These are phyloP conservation scores for Phanerochaete sordida DNA, from an alignment of 768 basidiomycete species.

Conservation along the genomic window DNA sequence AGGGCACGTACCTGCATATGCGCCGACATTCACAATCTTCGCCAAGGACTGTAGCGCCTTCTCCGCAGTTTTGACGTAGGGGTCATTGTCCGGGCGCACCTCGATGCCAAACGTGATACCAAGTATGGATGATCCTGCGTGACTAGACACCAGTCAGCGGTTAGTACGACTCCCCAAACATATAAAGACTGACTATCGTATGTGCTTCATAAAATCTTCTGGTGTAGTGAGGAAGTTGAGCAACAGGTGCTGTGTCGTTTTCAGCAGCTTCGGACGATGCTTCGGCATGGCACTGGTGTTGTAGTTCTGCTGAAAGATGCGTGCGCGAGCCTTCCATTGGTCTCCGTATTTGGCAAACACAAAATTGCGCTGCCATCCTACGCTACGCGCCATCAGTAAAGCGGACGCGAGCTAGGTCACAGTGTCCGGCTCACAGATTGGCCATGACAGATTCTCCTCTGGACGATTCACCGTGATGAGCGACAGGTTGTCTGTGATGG, in stretches of 20 bases:
- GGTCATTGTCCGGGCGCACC: not conserved
- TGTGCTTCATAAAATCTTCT: not conserved
- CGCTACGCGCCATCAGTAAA: not conserved
- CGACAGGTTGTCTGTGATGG: not conserved
- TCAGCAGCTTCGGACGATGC: not conserved
- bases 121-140: slow-evolving; percentile 2
- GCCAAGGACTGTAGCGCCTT: not conserved
- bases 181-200: not conserved
- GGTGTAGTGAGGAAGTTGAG: not conserved
- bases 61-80: not conserved
- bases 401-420: not conserved
- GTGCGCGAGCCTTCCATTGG: slow-evolving; percentile 1
- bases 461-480: not conserved
- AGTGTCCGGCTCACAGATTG: slow-evolving; percentile 4
- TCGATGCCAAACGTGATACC: slow-evolving; percentile 7
- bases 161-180: not conserved
- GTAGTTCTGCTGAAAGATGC: slow-evolving; percentile 9
- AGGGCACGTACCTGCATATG: not conserved
- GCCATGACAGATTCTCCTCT: slow-evolving; percentile 10
- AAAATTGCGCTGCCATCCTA: slow-evolving; percentile 11
- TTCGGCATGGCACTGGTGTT: not conserved
- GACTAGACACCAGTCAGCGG: not conserved
- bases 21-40: not conserved
- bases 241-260: not conserved
- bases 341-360: slow-evolving; percentile 3